Percentiles rank a stretch among this genome's conserved stretches.
Conservation (phyloP, 2,329 filamentous ascomycete species). For the Fusarium tupiense region DNA sequence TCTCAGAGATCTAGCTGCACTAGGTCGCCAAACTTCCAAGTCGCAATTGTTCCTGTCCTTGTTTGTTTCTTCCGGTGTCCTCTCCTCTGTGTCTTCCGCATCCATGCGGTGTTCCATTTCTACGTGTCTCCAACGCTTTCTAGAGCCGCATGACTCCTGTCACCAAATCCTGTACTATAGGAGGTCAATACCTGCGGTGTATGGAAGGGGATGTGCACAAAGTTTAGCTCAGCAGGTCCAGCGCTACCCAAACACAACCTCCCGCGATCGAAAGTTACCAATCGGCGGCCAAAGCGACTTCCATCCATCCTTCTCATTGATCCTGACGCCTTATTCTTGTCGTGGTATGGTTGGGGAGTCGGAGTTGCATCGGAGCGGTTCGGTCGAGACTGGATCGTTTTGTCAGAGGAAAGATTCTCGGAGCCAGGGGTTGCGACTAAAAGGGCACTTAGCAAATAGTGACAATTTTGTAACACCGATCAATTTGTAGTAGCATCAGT, state of each 20-base stretch:
- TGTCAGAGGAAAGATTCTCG: no score
- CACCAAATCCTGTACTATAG: not conserved
- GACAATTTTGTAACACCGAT: not conserved
- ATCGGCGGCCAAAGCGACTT: not conserved
- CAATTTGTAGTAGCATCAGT: not conserved
- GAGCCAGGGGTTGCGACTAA: not conserved
- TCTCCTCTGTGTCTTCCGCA: not conserved
- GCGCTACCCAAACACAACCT: not conserved
- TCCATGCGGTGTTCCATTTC: not conserved
- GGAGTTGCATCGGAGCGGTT: not conserved
- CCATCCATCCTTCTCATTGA: no score
- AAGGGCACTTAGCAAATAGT: not conserved
- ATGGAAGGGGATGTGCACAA: not conserved
- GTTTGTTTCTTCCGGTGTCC: not conserved
- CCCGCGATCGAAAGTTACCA: not conserved
- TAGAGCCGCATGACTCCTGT: not conserved
- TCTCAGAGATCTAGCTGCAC: not conserved
- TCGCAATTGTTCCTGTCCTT: not conserved
- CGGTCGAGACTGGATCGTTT: not conserved
- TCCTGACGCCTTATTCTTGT: not conserved
- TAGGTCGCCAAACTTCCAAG: not conserved
- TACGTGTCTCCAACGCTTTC: not conserved
- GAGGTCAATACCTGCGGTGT: no score
- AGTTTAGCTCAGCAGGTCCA: not conserved
- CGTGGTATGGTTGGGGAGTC: no score